Evolutionary conservation across 2,329 filamentous ascomycete species (phyloP).

Genomic region (Alternaria arborescens): DNA sequence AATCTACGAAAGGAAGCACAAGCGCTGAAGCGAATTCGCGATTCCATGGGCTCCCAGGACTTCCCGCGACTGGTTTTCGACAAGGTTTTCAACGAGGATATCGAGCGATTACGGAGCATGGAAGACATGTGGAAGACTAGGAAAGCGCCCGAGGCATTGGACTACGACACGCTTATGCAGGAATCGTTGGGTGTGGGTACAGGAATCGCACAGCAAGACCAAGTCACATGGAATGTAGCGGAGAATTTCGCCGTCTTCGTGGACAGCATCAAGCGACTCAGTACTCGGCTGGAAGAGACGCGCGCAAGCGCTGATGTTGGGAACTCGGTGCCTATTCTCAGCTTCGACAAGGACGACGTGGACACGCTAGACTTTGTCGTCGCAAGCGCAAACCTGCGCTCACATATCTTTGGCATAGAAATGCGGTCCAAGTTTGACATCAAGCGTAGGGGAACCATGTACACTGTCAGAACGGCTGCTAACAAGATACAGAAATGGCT

Average conservation of each 20-base stretch:
- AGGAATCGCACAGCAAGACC: conserved; percentile 70
- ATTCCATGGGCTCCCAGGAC: conserved; percentile 77
- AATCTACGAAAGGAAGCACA: conserved; percentile 85
- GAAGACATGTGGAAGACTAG: conserved; percentile 96
- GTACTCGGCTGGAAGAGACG: conserved; percentile 73
- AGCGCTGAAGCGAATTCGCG: conserved; percentile 82
- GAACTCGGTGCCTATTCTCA: conserved; percentile 68
- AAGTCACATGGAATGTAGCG: conserved; percentile 78
- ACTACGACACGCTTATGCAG: conserved; percentile 69
- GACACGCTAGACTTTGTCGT: conserved; percentile 96
- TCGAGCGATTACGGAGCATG: conserved; percentile 82
- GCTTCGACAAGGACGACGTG: conserved; percentile 95
- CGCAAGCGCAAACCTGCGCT: conserved; percentile 87
- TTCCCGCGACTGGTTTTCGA: conserved; percentile 86
- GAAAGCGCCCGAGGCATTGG: conserved; percentile 74
- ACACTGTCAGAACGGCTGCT: background rate
- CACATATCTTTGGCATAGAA: conserved; percentile 88
- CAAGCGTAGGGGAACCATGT: conserved; percentile 67
- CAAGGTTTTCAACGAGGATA: conserved; percentile 89
- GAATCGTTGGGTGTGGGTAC: conserved; percentile 61
- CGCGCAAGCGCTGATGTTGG: conserved; percentile 63
- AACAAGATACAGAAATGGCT: conserved; percentile 76
- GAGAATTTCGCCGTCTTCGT: conserved; percentile 89
- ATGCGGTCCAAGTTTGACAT: conserved; percentile 92
- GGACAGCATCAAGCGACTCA: conserved; percentile 81